These are phyloP conservation scores for Wallacemonas sp. DNA, from an alignment of 208 protist species.

Conservation along the genomic window DNA sequence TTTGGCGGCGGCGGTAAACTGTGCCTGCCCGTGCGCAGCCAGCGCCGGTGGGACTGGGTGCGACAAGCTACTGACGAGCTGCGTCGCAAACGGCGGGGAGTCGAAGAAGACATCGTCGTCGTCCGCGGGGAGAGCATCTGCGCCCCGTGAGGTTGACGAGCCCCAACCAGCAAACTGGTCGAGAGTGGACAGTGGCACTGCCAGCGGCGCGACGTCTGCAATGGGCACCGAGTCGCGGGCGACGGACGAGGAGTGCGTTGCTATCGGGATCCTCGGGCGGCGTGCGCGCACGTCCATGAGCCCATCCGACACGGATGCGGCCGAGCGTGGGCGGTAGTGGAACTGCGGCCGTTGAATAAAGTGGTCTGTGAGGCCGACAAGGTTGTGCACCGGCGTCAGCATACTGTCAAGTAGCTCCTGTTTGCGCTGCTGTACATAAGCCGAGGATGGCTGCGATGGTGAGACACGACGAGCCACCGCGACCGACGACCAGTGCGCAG, in stretches of 20 bases:
- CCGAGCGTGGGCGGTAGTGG: constrained; percentile 16
- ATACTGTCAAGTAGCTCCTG: constrained; percentile 18
- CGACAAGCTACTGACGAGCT: not conserved
- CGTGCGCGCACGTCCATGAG: not conserved
- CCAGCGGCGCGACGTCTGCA: no score
- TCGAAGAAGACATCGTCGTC: constrained; percentile 28
- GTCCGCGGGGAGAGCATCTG: no score
- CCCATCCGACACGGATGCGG: not conserved
- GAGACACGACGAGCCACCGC: not conserved
- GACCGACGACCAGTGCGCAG: not conserved
- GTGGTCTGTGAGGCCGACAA: constrained; percentile 25
- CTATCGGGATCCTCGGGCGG: not conserved
- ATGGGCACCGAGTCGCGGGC: no score
- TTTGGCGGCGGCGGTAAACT: no score
- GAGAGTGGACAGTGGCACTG: no score
- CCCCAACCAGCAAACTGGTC: no score
- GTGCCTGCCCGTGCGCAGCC: no score
- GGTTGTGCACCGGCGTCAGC: constrained; percentile 27
- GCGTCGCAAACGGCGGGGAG: constrained; percentile 16
- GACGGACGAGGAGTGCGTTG: no score
- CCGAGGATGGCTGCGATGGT: not conserved
- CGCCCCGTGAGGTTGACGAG: no score
- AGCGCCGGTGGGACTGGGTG: no score
- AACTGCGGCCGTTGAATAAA: constrained; percentile 20
- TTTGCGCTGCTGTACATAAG: constrained; percentile 19